Conservation (phyloP, 768 basidiomycete species). For the Strobilomyces confusus region DNA sequence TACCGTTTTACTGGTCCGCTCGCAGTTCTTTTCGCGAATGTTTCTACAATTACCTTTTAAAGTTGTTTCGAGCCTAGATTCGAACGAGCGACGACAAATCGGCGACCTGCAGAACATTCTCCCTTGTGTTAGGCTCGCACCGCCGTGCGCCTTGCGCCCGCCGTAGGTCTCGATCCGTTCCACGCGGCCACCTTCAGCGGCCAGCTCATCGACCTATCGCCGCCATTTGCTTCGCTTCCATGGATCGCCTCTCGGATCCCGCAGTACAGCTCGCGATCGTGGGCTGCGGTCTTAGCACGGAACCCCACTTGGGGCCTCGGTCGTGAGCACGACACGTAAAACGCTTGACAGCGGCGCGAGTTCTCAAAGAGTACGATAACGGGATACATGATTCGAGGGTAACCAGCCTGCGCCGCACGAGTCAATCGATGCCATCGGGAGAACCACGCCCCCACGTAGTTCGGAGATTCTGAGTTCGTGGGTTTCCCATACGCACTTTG, state of each 20-base stretch:
- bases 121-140: neutral
- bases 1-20: slow-evolving; percentile 8
- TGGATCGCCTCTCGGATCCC: slow-evolving; percentile 16
- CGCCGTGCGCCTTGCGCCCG: slow-evolving; percentile 5
- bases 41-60: slow-evolving; percentile 7
- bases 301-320: neutral
- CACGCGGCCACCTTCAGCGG: slow-evolving; percentile 18
- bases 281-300: slow-evolving; percentile 7
- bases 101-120: slow-evolving; percentile 1
- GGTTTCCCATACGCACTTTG: slow-evolving; percentile 18
- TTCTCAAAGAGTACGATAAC: slow-evolving; percentile 14
- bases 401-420: slow-evolving; percentile 14
- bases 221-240: slow-evolving; percentile 22
- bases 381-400: slow-evolving; percentile 30
- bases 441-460: slow-evolving; percentile 10
- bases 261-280: slow-evolving; percentile 7
- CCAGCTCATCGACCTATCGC: slow-evolving; percentile 22
- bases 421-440: slow-evolving; percentile 31
- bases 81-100: slow-evolving; percentile 9
- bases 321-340: slow-evolving; percentile 25
- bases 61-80: slow-evolving; percentile 12
- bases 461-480: slow-evolving; percentile 10
- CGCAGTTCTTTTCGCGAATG: slow-evolving; percentile 7
- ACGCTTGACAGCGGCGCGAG: slow-evolving; percentile 26
- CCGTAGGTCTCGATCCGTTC: slow-evolving; percentile 12